phyloP scores from a whole-genome alignment of 2,329 filamentous ascomycete genomes.

The Penicillium sp. region DNA sequence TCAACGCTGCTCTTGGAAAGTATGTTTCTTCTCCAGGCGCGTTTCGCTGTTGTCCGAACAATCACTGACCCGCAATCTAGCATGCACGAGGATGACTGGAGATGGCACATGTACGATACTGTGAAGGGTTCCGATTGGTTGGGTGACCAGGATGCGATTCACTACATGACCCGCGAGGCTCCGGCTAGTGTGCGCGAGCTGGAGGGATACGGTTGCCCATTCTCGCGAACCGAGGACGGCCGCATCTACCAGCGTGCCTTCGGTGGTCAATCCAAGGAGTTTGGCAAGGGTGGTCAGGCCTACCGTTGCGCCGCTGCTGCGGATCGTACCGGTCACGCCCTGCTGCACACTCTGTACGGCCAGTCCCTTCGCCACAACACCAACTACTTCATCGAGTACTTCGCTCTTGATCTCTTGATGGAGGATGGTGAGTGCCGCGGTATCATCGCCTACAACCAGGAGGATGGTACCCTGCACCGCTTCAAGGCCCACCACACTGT shows the following conservation, averaged over 20 bases:
- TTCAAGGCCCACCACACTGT: constrained; percentile 97
- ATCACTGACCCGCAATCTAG: constrained; percentile 45
- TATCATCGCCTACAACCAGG: constrained; percentile 96
- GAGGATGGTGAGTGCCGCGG: constrained; percentile 94
- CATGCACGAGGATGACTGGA: constrained; percentile 98
- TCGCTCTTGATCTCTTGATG: constrained; percentile 95
- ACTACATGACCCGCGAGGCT: constrained; percentile 97
- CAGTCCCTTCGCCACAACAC: constrained; percentile 96
- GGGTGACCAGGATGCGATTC: constrained; percentile 93
- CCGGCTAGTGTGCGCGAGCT: constrained; percentile 88
- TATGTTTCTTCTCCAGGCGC: constrained; percentile 22
- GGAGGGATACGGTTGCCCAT: constrained; percentile 95
- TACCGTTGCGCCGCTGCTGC: constrained; percentile 96
- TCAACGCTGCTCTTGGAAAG: constrained; percentile 47
- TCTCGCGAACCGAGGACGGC: constrained; percentile 86
- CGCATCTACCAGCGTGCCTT: constrained; percentile 98
- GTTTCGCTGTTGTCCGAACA: constrained; percentile 3
- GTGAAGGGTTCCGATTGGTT: constrained; percentile 98
- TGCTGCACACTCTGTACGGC: constrained; percentile 96
- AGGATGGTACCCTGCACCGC: constrained; percentile 94
- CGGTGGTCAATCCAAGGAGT: constrained; percentile 93
- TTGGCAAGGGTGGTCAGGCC: constrained; percentile 92
- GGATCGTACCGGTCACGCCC: constrained; percentile 92
- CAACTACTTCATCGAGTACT: constrained; percentile 99
- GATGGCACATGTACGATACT: constrained; percentile 99